Evolutionary conservation across 1,139 yeast genomes (phyloP), one percentile per base, ranked within the genome.

Genomic region (Suhomyces kunorum): DNA sequence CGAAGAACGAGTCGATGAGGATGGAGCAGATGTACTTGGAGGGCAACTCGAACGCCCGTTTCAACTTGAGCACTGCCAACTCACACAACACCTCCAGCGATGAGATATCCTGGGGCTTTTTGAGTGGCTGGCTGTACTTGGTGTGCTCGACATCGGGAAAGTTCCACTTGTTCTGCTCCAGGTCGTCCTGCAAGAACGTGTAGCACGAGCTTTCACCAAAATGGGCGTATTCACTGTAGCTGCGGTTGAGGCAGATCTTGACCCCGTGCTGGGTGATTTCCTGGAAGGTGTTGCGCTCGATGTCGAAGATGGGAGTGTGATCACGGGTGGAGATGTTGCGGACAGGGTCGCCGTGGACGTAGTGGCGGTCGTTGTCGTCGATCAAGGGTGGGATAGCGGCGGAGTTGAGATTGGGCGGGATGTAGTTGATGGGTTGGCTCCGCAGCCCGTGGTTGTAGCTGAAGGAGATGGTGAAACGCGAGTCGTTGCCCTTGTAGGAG

Each of bases 41-140:
- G 8, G 54, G 54, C 11, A 50, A 32, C 9, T 41, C 36, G 32
- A 50, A 50, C 8, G 50, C 44, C 14, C 45, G 35, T 24, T 45
- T 46, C 19, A 48, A 40, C 20, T 40, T 38, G 15, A 50, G 43
- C 3, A 50, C 40, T n/a, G 45, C 39, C 28, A 48, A 19, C 29
- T 50, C 54, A 15, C 47, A 27, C 5, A 36, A 20, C 9, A 47
- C 33, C 22, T 51, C 51, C 6, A 45, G 47, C 2, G 44, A 33
- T 6, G 32, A 33, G 12, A 39, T 34, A 15, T 31, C 30, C 15
- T 30, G 36, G 20, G 37, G 39, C 17, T 36, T 36, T 14, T 20
- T 25, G 11, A 36, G 20, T 9, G 39, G 39, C 19, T 30, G 39
- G 11, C 16, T 20, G 15, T 36, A 31, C 13, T 29, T 20, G 11